A percentile compares a stretch with the other conserved stretches of the same genome.
Evolutionary conservation across 2,329 filamentous ascomycete species (phyloP).

Genomic region (Phialophora macrospora): DNA sequence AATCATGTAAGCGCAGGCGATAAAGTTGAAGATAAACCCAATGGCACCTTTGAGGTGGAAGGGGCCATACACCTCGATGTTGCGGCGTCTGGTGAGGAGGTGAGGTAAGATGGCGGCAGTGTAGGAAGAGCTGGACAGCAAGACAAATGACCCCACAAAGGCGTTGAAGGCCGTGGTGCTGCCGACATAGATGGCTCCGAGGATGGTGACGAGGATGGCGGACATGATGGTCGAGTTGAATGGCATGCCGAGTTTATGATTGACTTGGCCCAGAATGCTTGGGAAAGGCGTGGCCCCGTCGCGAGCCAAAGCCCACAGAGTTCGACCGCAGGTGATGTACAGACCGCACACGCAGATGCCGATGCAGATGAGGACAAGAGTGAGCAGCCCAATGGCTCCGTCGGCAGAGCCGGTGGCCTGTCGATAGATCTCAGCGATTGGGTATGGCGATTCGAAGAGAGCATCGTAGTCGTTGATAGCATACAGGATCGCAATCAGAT

Average conservation of each 20-base stretch:
- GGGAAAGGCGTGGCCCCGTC: conserved; percentile 63
- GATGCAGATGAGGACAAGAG: conserved; percentile 61
- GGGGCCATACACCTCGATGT: conserved; percentile 56
- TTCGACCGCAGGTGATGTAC: conserved; percentile 62
- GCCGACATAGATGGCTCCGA: conserved; percentile 58
- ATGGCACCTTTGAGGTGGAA: conserved; percentile 59
- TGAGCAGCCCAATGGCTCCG: conserved; percentile 59
- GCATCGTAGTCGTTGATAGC: conserved; percentile 53
- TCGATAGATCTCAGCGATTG: conserved; percentile 69
- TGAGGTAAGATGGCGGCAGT: conserved; percentile 59
- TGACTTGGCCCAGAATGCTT: conserved; percentile 55
- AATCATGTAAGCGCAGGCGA: conserved; percentile 59
- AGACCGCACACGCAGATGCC: conserved; percentile 56
- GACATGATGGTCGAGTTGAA: conserved; percentile 62
- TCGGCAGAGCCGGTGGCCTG: conserved; percentile 60
- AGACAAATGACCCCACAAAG: conserved; percentile 63
- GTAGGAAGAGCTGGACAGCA: conserved; percentile 63
- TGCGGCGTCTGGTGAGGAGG: conserved; percentile 53
- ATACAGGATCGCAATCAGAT: conserved; percentile 61
- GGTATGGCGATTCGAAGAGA: conserved; percentile 57
- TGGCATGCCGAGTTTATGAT: conserved; percentile 55
- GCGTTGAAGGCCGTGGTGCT: conserved; percentile 57
- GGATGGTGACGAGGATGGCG: conserved; percentile 56
- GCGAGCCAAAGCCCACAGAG: conserved; percentile 66
- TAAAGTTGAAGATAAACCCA: conserved; percentile 57